A percentile compares a stretch with the other conserved stretches of the same genome.
phyloP scores from a whole-genome alignment of 768 basidiomycete genomes.

The Termitomyces sp. region DNA sequence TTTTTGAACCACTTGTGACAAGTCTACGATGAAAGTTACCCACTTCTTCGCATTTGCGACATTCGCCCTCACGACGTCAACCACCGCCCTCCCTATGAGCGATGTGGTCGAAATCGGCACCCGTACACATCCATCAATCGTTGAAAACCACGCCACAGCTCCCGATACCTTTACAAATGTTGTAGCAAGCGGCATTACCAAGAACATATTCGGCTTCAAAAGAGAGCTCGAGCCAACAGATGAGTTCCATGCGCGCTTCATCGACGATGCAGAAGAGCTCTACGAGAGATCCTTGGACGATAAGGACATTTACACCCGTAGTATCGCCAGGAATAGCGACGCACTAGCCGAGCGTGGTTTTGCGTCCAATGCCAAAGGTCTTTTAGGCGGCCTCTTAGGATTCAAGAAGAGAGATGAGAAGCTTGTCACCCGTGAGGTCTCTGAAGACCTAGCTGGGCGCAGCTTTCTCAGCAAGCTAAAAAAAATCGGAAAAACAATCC shows the following conservation, averaged over 20 bases:
- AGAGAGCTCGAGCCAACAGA: neutral
- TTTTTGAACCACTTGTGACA: neutral
- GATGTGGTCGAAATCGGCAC: neutral
- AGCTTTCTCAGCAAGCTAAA: conserved; percentile 3
- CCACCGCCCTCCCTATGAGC: conserved; percentile 7
- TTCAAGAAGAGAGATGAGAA: neutral
- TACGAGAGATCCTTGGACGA: conserved; percentile 5
- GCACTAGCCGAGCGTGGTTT: neutral
- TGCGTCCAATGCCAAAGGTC: neutral
- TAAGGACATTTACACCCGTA: neutral
- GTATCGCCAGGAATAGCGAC: neutral
- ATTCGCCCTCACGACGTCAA: conserved; percentile 5
- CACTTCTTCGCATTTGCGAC: conserved; percentile 3
- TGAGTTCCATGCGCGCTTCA: conserved; percentile 3
- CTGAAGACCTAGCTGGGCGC: neutral
- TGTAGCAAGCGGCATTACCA: neutral
- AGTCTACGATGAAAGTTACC: conserved; percentile 10
- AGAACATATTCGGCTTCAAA: neutral
- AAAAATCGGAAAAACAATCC: neutral
- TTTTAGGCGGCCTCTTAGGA: neutral
- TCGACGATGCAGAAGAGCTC: conserved; percentile 1
- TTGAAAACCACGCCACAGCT: neutral
- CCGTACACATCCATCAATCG: neutral
- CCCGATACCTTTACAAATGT: neutral
- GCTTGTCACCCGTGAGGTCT: neutral